Base-by-base conservation (phyloP, 495 filamentous ascomycete genomes). In the Astrocystis sublimbata region DNA sequence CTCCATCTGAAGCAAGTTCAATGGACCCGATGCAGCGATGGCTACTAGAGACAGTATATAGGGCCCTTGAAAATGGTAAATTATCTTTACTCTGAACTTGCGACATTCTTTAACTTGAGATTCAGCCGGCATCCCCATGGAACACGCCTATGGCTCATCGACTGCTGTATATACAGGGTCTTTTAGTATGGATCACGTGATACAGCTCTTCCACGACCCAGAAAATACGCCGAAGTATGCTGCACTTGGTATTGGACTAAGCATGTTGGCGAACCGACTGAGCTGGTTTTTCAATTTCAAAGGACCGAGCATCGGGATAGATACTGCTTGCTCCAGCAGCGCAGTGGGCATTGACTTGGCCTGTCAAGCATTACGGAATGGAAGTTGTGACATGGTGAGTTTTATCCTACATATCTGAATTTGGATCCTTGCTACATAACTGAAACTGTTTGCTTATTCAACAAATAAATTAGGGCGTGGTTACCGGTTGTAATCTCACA, bases 301-400 rank as follows among this genome's bases (percentile, higher is more conserved):
- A 15, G 75, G 78, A 8, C 70, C 69, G 0, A 66, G 86, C 50
- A 84, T 86, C 68, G 87, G 82, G 50, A 75, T 92, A 19, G 89
- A 92, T 70, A 93, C 92, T 3, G 92, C 92, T 7, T 93, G 90
- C 69, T 92, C 89, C 6, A 89, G 87, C 24, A 86, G 85, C 13
- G 57, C 74, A 40, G 66, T 69, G 6, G 76, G 71, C 2, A 28
- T 78, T 6, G 76, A 92, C 61, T 72, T 89, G 19, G 90, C 90
- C 17, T 92, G 89, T 68, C 90, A 88, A 61, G 81, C 86, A 0
- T 75, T 92, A 1, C 85, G 85, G 78, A 79, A 76, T 28, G 68
- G 70, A 1, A 24, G 31, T 13, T 61, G 63, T 33, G 57, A 68
- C 7, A 67, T 60, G 56, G 64, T 67, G 31, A 40, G 36, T 12